Percentiles rank a stretch among this genome's conserved stretches.
Conservation (phyloP, 1,284 basidiomycete species). For the Cerrena zonata region DNA sequence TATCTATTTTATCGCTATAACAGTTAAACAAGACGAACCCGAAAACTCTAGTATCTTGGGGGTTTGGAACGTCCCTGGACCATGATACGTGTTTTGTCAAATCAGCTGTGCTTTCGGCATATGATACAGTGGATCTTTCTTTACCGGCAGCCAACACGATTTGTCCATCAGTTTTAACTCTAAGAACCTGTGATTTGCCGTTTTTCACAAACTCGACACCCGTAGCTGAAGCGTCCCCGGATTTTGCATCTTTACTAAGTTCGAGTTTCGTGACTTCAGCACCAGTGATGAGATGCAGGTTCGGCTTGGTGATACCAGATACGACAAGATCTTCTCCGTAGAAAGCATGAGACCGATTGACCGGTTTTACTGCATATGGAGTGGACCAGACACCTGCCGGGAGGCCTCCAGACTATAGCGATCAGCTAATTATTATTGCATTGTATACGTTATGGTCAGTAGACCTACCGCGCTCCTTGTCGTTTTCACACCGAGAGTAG, state of each 20-base stretch:
- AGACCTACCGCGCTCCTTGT: neutral
- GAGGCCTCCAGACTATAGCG: neutral
- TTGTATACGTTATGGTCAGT: neutral
- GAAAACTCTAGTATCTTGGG: neutral
- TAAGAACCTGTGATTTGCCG: neutral
- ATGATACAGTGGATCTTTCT: neutral
- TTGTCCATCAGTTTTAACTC: neutral
- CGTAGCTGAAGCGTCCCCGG: neutral
- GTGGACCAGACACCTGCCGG: neutral
- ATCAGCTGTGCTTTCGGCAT: neutral
- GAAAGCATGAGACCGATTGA: neutral
- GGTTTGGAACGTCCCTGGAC: neutral
- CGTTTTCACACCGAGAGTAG: neutral
- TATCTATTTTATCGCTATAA: neutral
- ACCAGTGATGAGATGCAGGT: neutral
- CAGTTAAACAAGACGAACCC: neutral
- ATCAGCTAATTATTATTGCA: too few relatives aligned
- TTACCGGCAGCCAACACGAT: neutral
- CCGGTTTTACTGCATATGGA: neutral
- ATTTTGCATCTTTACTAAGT: neutral
- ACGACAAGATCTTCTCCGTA: neutral
- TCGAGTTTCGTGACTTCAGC: neutral
- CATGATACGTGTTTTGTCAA: too few relatives aligned
- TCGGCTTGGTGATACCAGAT: neutral
- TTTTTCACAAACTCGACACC: neutral